These are phyloP conservation scores for Trichosporon sp. DNA, from an alignment of 1,284 basidiomycete genomes.

Conservation along the genomic window DNA sequence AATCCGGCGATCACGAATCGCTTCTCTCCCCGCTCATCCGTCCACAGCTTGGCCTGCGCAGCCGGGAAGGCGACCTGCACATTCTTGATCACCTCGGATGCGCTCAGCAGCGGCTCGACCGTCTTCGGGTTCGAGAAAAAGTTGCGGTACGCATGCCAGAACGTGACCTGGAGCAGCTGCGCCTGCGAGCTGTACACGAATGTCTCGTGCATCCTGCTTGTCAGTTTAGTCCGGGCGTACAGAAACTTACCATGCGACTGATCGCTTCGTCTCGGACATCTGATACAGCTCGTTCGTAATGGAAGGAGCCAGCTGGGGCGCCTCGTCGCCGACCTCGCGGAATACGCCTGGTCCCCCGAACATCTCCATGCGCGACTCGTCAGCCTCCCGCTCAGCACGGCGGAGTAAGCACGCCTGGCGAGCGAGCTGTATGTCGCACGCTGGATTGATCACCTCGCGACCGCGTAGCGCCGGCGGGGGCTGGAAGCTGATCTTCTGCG, in stretches of 20 bases:
- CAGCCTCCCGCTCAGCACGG: slow-evolving; percentile 28
- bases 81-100: slow-evolving; percentile 47
- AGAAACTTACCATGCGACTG: slow-evolving; percentile 39
- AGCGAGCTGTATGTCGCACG: slow-evolving; percentile 19
- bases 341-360: slow-evolving; percentile 23
- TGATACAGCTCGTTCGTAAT: slow-evolving; percentile 30
- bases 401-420: slow-evolving; percentile 27
- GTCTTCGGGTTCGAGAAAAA: slow-evolving; percentile 37
- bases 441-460: slow-evolving; percentile 32
- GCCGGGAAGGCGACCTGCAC: slow-evolving; percentile 44
- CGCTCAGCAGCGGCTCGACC: slow-evolving; percentile 37
- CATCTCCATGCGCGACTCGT: slow-evolving; percentile 30
- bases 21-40: slow-evolving; percentile 31
- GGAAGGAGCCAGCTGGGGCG: slow-evolving; percentile 23
- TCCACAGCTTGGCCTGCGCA: slow-evolving; percentile 35
- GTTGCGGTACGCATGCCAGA: slow-evolving; percentile 46
- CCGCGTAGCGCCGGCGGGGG: slow-evolving; percentile 16
- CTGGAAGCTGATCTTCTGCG: slow-evolving; percentile 18
- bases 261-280: slow-evolving; percentile 39
- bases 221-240: background rate
- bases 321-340: slow-evolving; percentile 32
- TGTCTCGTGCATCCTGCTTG: slow-evolving; percentile 45
- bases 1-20: slow-evolving; percentile 46
- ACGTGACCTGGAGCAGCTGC: slow-evolving; percentile 43
- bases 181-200: slow-evolving; percentile 41